Percentiles rank a stretch among this genome's conserved stretches.
Conservation (phyloP, 257 asterid genomes). For the Fraxinus pennsylvanica region DNA sequence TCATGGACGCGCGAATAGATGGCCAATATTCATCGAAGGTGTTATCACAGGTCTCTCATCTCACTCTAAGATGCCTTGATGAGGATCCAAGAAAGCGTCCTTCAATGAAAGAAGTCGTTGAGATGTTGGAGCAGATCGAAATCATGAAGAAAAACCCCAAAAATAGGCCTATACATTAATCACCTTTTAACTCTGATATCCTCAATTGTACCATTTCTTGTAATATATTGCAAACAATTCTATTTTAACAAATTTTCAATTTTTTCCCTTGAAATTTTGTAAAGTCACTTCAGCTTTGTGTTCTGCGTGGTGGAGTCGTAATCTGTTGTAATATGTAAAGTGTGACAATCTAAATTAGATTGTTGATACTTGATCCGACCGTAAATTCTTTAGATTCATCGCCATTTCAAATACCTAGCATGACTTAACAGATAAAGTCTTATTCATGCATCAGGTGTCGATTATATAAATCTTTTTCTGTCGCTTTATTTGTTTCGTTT, state of each 20-base stretch:
- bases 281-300: neutral
- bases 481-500: no score
- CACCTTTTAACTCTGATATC: slow-evolving; percentile 7
- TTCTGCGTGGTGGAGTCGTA: neutral
- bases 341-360: neutral
- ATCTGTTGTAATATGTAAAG: neutral
- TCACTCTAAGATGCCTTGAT: slow-evolving; percentile 50
- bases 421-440: neutral
- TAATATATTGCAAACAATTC: slow-evolving; percentile 1
- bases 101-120: slow-evolving; percentile 48
- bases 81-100: slow-evolving; percentile 48
- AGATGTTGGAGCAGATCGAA: slow-evolving; percentile 46
- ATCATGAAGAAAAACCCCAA: slow-evolving; percentile 38
- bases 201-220: slow-evolving; percentile 1
- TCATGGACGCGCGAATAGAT: slow-evolving; percentile 47
- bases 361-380: neutral
- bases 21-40: slow-evolving; percentile 54
- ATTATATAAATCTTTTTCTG: no score
- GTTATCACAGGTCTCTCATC: slow-evolving; percentile 41
- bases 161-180: slow-evolving; percentile 20
- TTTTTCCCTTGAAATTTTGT: neutral
- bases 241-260: neutral
- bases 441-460: no score
- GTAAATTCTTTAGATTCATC: neutral
- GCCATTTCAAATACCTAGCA: neutral